Base-by-base conservation (phyloP, 371 early-diverging fungal genomes). In the Mortierella sp. region DNA sequence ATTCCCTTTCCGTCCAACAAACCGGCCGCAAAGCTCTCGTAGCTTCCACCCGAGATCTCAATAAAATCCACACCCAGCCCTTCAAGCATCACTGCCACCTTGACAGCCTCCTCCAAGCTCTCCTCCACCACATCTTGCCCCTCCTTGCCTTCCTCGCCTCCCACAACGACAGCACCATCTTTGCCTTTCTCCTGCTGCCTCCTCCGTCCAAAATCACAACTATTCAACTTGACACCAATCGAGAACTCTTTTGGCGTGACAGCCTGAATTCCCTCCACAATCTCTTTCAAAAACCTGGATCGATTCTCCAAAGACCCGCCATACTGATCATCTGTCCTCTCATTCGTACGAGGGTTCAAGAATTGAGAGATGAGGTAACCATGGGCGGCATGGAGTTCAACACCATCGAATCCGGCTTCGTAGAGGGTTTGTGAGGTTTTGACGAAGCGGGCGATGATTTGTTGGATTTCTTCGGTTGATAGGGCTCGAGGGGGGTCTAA, bases 351-450 rank as follows among this genome's bases (percentile, higher is more conserved):
- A 0, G 78, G 89, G 45, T 88, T 88, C 38, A 92, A 74, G 88
- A 95, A 95, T 70, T 92, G 91, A 65, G 91, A 88, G 63, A 93
- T 57, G 73, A 95, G 86, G 82, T 93, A 94, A 1, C 94, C 94
- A 70, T 95, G 91, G 0, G 93, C 94, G 74, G 86, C 90, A 83
- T 96, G 96, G 34, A 96, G 88, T 75, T 95, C 94, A 8, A 95
- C 84, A 47, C 91, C 93, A 72, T 95, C 94, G 79, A 95, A 95
- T 2, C 92, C 94, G 14, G 91, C 90, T 28, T 71, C 71, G 71
- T 55, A 77, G 72, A 26, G 88, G 73, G 55, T 91, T 82, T 55
- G 54, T 44, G 91, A 91, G 9, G 93, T 91, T 11, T 77, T 73
- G 13, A 58, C 89, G 81, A 89, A 94, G 9, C 82, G 87, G 10